Base-by-base conservation (phyloP, 2,329 filamentous ascomycete genomes). In the Microsporum ferrugineum region DNA sequence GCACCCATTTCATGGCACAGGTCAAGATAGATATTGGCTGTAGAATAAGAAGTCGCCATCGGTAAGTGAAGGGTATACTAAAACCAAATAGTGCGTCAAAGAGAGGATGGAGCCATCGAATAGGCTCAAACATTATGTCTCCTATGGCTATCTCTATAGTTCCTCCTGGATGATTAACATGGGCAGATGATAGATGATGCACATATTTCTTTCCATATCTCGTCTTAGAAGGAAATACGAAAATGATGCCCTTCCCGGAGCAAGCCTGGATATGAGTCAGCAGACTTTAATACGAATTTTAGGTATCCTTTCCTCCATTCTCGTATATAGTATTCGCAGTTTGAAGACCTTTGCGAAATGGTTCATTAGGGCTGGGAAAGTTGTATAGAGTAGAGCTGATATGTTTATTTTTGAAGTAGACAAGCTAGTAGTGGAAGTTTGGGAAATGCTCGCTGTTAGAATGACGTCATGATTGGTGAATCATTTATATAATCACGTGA, bases 41-140 rank as follows among this genome's bases (percentile, higher is more conserved):
- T 17, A 80, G 71, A 41, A 73, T 60, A 23, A 80, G 67, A 7
- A 78, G 70, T 5, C 77, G 75, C 75, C 77, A 78, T 63, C 77
- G 76, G 33, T 73, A 66, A 12, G 63, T 61, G 63, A 72, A 76
- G 2, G 77, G 72, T 45, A 79, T 69, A 56, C 67, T 65, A 17
- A 61, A 64, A 8, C 71, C 67, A 63, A 76, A 73, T 45, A 78
- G 59, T 29, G 73, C 72, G 47, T 74, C 71, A 5, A 57, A 64
- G 5, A 66, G 14, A 33, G 60, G 63, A 31, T 47, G 55, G 39
- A 64, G 51, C 56, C 62, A 64, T 12, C 56, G 17, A 17, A 58
- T 58, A 10, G 56, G 56, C n/a, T 58, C 56, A 23, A 58, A 14
- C 56, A 43, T 57, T 23, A 14, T 31, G 17, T 55, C 7, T 23